phyloP scores from a whole-genome alignment of 2,329 filamentous ascomycete species.

The Fusarium pseudoanthophilum region DNA sequence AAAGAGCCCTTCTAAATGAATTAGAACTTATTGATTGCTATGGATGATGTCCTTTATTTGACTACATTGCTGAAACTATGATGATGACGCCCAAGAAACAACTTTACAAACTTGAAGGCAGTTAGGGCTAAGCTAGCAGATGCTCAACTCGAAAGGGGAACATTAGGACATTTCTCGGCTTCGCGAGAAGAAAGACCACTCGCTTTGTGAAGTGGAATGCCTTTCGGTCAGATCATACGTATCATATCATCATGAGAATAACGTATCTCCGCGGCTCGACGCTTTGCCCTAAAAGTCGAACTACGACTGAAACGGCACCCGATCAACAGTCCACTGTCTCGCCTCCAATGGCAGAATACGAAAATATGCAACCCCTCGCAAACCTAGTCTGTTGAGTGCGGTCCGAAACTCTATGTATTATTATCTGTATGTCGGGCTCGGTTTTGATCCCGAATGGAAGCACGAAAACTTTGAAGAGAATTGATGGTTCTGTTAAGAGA shows the following conservation, averaged over 20 bases:
- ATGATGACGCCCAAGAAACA: not conserved
- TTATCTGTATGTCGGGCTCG: not conserved
- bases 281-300: too few relatives aligned
- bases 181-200: not conserved
- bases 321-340: not conserved
- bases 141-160: too few relatives aligned
- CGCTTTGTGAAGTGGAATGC: not conserved
- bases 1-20: fast-evolving
- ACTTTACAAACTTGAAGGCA: too few relatives aligned
- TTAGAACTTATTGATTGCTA: not conserved
- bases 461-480: not conserved
- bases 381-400: too few relatives aligned
- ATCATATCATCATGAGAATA: not conserved
- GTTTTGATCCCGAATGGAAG: too few relatives aligned
- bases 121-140: not conserved
- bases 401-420: not conserved
- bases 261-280: not conserved
- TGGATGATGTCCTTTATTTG: too few relatives aligned
- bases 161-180: not conserved
- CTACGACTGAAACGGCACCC: not conserved
- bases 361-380: not conserved
- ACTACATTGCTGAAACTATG: too few relatives aligned
- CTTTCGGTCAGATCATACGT: not conserved
- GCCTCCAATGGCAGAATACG: not conserved
- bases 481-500: not conserved